Evolutionary conservation across 495 filamentous ascomycete genomes (phyloP), one percentile per base, ranked within the genome.

Genomic region (Aspergillus ellipticus): DNA sequence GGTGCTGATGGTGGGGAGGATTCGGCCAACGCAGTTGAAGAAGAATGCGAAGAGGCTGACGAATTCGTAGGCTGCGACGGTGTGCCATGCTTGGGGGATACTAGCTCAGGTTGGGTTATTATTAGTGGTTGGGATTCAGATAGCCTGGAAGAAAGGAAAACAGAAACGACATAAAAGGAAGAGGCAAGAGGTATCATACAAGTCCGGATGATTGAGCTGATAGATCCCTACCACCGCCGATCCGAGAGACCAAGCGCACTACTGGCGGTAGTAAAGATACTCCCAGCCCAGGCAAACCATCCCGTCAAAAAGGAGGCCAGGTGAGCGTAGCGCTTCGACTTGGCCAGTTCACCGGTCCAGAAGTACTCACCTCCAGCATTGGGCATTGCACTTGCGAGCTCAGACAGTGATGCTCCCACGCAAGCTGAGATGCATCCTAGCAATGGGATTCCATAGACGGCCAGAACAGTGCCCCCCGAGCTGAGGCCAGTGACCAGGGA

Each of bases 341-440:
- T n/a, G 8, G 82, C 79, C 55, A 85, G 59, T 56, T 79, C 75
- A 52, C 71, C 73, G 2, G 79, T 77, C 82, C 82, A 85, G 61
- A 75, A 85, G 58, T 84, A 85, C 55, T 83, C 80, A 1, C 82
- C 82, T 4, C 80, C 81, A 17, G 80, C 74, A 66, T 81, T 83
- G 3, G 82, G 82, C 56, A 82, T 58, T 0, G 82, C 78, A 39
- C 69, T 75, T 1, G 79, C 77, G 42, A 85, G 54, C 58, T 85
- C 82, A 15, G 74, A 71, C 17, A 84, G 64, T 9, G 75, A 74
- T 42, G 79, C 72, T 9, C 72, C 82, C 19, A 83, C 81, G 60
- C 79, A 82, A 0, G 69, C 75, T 11, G 79, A 82, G 41, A 85
- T 73, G 41, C 81, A 53, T 3, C 75, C 70, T 46, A 82, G 73